Evolutionary conservation across 768 basidiomycete species (phyloP).

Genomic region (Exidia glandulosa): DNA sequence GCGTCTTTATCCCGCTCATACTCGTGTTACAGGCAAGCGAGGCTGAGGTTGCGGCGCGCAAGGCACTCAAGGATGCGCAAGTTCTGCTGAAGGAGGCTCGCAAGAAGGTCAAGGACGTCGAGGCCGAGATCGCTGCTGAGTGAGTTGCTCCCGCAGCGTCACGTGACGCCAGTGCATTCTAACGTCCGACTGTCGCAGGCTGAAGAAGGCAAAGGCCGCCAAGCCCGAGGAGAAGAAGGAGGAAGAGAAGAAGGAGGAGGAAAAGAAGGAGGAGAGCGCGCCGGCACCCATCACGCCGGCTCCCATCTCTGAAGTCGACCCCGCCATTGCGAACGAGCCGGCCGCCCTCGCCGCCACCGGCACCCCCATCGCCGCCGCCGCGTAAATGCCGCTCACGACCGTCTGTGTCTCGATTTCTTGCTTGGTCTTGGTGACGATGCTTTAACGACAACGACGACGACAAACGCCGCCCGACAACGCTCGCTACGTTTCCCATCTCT

Average conservation of each 20-base stretch:
- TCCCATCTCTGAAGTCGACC: neutral
- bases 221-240: neutral
- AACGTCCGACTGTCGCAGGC: neutral
- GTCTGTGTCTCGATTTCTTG: neutral
- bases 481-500: neutral
- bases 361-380: neutral
- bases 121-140: neutral
- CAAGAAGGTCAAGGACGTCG: neutral
- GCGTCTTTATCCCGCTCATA: neutral
- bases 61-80: neutral
- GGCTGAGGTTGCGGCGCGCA: neutral
- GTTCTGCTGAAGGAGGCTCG: neutral
- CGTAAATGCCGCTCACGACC: neutral
- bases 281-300: neutral
- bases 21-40: neutral
- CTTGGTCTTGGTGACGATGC: neutral
- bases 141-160: neutral
- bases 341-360: neutral
- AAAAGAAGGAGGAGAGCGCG: neutral
- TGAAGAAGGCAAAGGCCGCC: neutral
- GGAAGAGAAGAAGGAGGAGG: neutral
- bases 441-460: too few species aligned
- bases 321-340: neutral
- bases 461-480: too few species aligned
- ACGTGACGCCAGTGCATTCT: neutral